Base-by-base conservation (phyloP, 2,329 filamentous ascomycete genomes). In the Escovopsis sp. region DNA sequence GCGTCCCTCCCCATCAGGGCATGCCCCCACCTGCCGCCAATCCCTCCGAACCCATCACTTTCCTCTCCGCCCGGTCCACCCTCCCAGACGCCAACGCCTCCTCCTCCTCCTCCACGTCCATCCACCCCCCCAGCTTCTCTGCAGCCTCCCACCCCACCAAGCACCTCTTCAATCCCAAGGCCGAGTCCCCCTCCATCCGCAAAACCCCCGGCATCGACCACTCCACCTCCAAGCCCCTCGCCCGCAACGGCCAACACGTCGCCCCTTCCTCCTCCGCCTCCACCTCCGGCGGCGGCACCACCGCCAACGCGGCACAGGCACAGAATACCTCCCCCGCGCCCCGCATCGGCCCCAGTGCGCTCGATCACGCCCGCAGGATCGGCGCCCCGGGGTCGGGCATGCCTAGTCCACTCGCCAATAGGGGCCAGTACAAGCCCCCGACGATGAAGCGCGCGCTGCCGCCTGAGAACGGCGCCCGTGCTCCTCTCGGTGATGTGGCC, bases 161-260 rank as follows among this genome's bases (percentile, higher is more conserved):
- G 17, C 66, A 72, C 11, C 61, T 66, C 17, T 88, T 87, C 54
- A 79, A 87, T 46, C 80, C 79, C 3, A 76, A 76, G 39, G 68
- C 75, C 5, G 79, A 87, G 48, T 84, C 78, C 41, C 86, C 87
- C 0, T 90, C 86, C 1, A 86, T 94, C 50, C 74, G 84, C 41
- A 87, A 88, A 52, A 94, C 88, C 0, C 80, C 81, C 0, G 87
- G 87, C 3, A 70, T 94, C 27, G 85, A 94, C 48, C 84, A 92
- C 50, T 75, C 62, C 16, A 78, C 73, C 35, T 87, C 81, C 4
- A 77, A 79, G 35, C 84, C 86, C 0, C 60, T 94, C 2, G 69
- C 68, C 4, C 70, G 68, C 41, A 66, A 63, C 31, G 59, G 65
- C 0, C 62, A 70, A 42, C 70, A 76, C 39, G 60, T 73, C 1